Conservation (phyloP, 2,329 filamentous ascomycete species). For the Pyrenochaeta sp. region DNA sequence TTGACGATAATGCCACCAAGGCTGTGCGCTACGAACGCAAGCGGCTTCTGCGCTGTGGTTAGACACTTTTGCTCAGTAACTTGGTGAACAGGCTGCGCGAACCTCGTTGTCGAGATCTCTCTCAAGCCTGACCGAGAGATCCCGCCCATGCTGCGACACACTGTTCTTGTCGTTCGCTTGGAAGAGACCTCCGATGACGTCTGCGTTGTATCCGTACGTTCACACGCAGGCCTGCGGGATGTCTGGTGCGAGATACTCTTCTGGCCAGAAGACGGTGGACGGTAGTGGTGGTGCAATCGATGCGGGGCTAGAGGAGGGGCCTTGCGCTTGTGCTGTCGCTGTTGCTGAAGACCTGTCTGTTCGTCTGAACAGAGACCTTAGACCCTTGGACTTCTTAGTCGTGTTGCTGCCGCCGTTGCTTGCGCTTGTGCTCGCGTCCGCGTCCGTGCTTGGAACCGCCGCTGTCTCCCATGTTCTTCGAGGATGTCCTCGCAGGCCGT, state of each 20-base stretch:
- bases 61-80: conserved; percentile 8
- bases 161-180: conserved; percentile 50
- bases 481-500: conserved; percentile 14
- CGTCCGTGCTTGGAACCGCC: no score
- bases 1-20: conserved; percentile 51
- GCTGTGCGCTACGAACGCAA: conserved; percentile 49
- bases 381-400: no score
- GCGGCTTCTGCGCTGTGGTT: conserved; percentile 34
- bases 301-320: neutral
- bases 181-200: conserved; percentile 47
- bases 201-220: conserved; percentile 54
- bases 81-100: conserved; percentile 6
- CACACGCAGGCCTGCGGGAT: conserved; percentile 47
- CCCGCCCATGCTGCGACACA: conserved; percentile 46
- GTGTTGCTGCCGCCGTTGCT: no score
- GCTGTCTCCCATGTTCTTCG: conserved; percentile 10
- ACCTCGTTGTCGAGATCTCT: conserved; percentile 43
- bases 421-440: conserved; percentile 15
- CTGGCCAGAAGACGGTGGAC: no score
- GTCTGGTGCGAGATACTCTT: conserved; percentile 47
- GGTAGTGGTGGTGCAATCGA: conserved; percentile 24
- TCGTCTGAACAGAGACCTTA: conserved; percentile 13
- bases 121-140: conserved; percentile 33
- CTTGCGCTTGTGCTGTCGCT: conserved; percentile 6
- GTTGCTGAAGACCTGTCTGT: conserved; percentile 5